Percentiles rank a stretch among this genome's conserved stretches.
phyloP scores from a whole-genome alignment of 2,329 filamentous ascomycete species.

The Trichoderma sp. region DNA sequence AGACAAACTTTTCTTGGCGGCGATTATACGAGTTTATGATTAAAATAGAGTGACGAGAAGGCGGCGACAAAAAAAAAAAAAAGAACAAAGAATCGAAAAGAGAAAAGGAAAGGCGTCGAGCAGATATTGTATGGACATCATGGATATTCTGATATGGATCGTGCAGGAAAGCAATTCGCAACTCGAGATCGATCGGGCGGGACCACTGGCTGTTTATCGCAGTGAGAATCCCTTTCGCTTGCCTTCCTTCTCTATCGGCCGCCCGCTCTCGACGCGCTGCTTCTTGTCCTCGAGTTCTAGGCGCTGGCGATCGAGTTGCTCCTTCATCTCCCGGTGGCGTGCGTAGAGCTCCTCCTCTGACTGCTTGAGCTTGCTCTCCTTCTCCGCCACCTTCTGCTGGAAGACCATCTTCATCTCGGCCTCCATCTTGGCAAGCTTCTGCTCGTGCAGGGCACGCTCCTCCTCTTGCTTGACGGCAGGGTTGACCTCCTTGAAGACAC shows the following conservation, averaged over 20 bases:
- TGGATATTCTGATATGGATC: conserved; percentile 56
- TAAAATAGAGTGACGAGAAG: conserved; percentile 38
- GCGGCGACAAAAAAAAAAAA: conserved; percentile 35
- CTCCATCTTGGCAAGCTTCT: conserved; percentile 99
- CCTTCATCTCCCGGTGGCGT: conserved; percentile 99
- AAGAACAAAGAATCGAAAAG: conserved; percentile 40
- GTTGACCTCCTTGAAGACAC: conserved; percentile 99
- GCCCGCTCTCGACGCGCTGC: conserved; percentile 85
- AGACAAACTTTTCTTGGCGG: conserved; percentile 36
- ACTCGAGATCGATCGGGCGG: conserved; percentile 20
- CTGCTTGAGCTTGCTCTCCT: conserved; percentile 99
- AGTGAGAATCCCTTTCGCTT: conserved; percentile 99
- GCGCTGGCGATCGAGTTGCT: conserved; percentile 94
- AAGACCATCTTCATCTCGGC: conserved; percentile 99
- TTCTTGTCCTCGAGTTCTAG: conserved; percentile 98
- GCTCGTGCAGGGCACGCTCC: conserved; percentile 95
- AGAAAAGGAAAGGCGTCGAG: conserved; percentile 51
- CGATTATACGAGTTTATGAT: conserved; percentile 40
- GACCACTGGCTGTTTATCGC: conserved; percentile 60
- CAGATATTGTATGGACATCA: conserved; percentile 59
- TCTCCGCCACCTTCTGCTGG: conserved; percentile 99
- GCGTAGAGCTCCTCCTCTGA: conserved; percentile 98
- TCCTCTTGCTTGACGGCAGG: conserved; percentile 99
- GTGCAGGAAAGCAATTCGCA: conserved; percentile 36
- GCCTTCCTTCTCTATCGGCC: conserved; percentile 94